Conservation (phyloP, 768 basidiomycete genomes). For the Suillus sp. region DNA sequence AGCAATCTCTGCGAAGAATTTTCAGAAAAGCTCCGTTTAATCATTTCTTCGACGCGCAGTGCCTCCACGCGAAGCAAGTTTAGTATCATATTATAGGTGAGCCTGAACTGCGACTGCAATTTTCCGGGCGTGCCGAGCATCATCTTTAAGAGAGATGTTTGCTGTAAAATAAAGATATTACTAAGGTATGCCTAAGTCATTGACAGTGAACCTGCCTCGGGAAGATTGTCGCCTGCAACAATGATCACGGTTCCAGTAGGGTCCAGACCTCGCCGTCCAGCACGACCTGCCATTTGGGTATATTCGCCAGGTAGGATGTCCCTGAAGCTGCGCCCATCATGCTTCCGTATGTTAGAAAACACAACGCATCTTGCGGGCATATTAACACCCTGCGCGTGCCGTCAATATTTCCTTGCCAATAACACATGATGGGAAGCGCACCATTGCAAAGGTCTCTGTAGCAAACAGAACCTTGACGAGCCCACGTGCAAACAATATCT, state of each 20-base stretch:
- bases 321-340: constrained; percentile 91
- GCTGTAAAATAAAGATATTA: constrained; percentile 43
- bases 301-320: constrained; percentile 92
- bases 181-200: constrained; percentile 1
- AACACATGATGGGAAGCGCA: constrained; percentile 33
- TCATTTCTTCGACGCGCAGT: constrained; percentile 97
- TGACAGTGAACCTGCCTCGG: constrained; percentile 62
- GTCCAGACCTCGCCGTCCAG: constrained; percentile 94
- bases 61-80: constrained; percentile 97
- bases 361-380: constrained; percentile 99
- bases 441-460: constrained; percentile 99
- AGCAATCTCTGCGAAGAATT: constrained; percentile 91
- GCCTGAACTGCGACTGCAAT: constrained; percentile 91
- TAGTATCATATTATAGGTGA: constrained; percentile 99
- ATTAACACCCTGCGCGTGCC: constrained; percentile 80
- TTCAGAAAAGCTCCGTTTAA: constrained; percentile 98
- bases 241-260: constrained; percentile 95
- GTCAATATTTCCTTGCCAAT: constrained; percentile 17
- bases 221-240: constrained; percentile 77
- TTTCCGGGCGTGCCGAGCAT: constrained; percentile 94
- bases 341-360: constrained; percentile 92
- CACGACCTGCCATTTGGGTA: constrained; percentile 99
- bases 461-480: constrained; percentile 96
- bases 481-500: constrained; percentile 93
- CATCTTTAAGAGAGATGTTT: constrained; percentile 78